Evolutionary conservation across 805 yeast species (phyloP), one percentile per base, ranked within the genome.

Genomic region (Clavispora fructus): DNA sequence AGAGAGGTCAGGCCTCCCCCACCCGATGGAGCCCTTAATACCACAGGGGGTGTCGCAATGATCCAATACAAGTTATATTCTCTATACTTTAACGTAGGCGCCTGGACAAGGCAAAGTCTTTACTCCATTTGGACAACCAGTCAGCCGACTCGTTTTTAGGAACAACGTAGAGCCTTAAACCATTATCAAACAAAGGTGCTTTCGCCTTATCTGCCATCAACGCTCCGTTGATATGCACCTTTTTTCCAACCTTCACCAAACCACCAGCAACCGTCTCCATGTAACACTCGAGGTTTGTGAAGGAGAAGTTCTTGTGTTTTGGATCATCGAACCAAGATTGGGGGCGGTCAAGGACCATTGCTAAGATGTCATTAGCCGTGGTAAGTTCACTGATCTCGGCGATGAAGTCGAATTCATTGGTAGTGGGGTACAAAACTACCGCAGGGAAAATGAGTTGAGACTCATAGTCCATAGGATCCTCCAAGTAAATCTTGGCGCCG

Each of bases 241-340:
- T 88, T 62, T 84, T 87, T 26, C 96, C 96, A 5, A 85, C 80
- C 64, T 88, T 89, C 39, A 89, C 83, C 49, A 92, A 73, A 0
- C 97, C 97, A 42, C 97, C 97, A 2, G 80, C 58, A 29, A 68
- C 74, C 0, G 97, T 88, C 62, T 88, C 97, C 82, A 87, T 82
- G 63, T 75, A 92, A 6, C 85, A 84, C 43, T 86, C 83, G 25
- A 90, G 65, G 45, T 77, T 77, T 52, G 77, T 79, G 4, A 77
- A 63, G 0, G 73, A 67, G 61, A 89, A 88, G 49, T 82, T 77
- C 35, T 60, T 53, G 54, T 85, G 89, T 51, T 75, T 78, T 6
- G 83, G 82, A 38, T 75, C 79, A 39, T 74, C 76, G 58, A 83
- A 84, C 83, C 87, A 88, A 37, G 78, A 78, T 7, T 76, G 76